Base-by-base conservation (phyloP, 768 basidiomycete genomes). In the Amanita rubescens region DNA sequence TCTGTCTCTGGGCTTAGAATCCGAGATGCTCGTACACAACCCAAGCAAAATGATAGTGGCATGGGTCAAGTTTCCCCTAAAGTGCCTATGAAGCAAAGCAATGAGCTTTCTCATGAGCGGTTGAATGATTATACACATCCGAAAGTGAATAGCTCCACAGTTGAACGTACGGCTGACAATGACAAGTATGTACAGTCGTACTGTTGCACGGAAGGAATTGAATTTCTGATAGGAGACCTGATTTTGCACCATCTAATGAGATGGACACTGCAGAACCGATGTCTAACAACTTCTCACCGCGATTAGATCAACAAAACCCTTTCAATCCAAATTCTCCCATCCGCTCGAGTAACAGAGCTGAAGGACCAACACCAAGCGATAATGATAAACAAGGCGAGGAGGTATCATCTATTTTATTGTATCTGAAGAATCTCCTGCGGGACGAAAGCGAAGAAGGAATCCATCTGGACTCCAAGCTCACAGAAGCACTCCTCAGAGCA, bases 381-480 rank as follows among this genome's bases (percentile, higher is more conserved):
- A 30, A 27, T 32, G 44, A 46, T 46, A n/a, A 46, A 46, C 44
- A 27, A 27, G 25, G 25, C 65, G 47, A 66, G 63, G 34, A 75
- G 79, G 48, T 64, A 70, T 77, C 82, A 53, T 56, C 76, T 27
- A 72, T 85, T 4, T 57, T 74, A 14, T 63, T 69, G 44, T 73
- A 78, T 38, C 71, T 90, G 32, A 78, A 80, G 53, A 86, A 90
- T 61, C 77, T 77, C 0, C 65, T 91, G 24, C 62, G 72, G 3
- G 79, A 74, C 54, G 80, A 80, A 19, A 78, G 80, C 33, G 80
- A 80, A 9, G 72, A 73, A 17, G 73, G 84, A 46, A 72, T 93
- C 38, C 78, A 77, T 58, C 70, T 97, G 11, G 90, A 94, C 59
- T 74, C 80, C n/a, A 76, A 67, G 33, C 79, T 94, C 55, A 72